These are phyloP conservation scores for Ustilago lituana DNA, from an alignment of 1,284 basidiomycete species.

Conservation along the genomic window DNA sequence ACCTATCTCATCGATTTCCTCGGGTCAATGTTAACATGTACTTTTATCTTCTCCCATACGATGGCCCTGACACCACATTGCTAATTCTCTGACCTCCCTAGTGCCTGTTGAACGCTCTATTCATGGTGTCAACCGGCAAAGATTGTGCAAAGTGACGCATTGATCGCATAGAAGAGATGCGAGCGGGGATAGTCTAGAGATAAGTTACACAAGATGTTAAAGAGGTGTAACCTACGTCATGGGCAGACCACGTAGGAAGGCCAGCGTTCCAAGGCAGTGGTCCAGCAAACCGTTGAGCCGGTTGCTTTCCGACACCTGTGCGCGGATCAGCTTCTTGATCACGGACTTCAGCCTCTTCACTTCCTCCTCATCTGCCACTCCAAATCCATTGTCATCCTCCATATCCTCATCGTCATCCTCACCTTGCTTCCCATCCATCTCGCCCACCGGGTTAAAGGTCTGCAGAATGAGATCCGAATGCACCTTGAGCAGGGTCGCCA, in stretches of 20 bases:
- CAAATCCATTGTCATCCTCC: conserved; percentile 16
- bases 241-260: conserved; percentile 61
- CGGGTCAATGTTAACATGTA: conserved; percentile 7
- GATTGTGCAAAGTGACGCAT: too few relatives aligned
- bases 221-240: conserved; percentile 33
- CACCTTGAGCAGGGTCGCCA: conserved; percentile 82
- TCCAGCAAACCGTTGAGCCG: conserved; percentile 58
- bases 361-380: conserved; percentile 22
- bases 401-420: conserved; percentile 23
- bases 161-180: background rate
- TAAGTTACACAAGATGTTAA: too few relatives aligned
- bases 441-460: conserved; percentile 70
- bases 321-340: conserved; percentile 44
- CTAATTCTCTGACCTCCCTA: too few relatives aligned
- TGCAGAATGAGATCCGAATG: conserved; percentile 75
- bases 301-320: conserved; percentile 50
- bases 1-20: too few relatives aligned
- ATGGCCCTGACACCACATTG: too few relatives aligned
- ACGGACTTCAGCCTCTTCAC: conserved; percentile 38
- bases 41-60: conserved; percentile 10
- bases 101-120: too few relatives aligned
- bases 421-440: conserved; percentile 75
- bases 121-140: too few relatives aligned
- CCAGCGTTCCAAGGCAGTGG: conserved; percentile 61
- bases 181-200: background rate